A percentile compares a stretch with the other conserved stretches of the same genome.
Evolutionary conservation across 352 stramenopile genomes (phyloP).

Genomic region (Phytophthora vignae): DNA sequence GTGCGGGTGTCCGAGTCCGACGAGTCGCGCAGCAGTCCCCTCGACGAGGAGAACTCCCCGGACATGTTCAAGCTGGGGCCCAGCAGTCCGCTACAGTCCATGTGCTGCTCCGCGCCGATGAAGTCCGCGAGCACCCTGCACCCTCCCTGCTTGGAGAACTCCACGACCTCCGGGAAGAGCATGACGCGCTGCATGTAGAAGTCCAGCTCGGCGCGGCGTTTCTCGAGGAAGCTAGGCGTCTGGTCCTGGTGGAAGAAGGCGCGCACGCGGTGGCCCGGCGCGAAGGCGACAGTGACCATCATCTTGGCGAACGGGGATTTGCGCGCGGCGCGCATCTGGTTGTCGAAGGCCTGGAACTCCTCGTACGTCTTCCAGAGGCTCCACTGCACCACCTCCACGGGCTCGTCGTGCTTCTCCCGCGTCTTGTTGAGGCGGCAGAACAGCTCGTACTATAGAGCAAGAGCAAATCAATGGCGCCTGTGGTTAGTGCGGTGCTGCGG

Average conservation of each 20-base stretch:
- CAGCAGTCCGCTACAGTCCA: constrained; percentile 52
- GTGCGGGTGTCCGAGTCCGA: constrained; percentile 37
- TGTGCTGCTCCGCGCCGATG: constrained; percentile 53
- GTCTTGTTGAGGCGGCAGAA: constrained; percentile 58
- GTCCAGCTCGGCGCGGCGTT: constrained; percentile 79
- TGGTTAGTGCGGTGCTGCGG: not conserved
- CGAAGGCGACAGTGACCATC: constrained; percentile 87
- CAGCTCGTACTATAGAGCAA: constrained; percentile 52
- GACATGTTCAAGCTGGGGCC: constrained; percentile 32
- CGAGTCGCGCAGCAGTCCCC: constrained; percentile 33
- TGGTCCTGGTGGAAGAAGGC: constrained; percentile 82
- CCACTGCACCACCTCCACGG: constrained; percentile 61
- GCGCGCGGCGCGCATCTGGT: constrained; percentile 58
- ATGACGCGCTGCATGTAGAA: constrained; percentile 88
- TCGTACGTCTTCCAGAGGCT: constrained; percentile 85
- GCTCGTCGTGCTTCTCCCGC: constrained; percentile 48
- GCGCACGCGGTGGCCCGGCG: constrained; percentile 69
- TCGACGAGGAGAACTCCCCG: constrained; percentile 34
- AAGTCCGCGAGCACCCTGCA: constrained; percentile 76
- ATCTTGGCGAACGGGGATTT: constrained; percentile 75
- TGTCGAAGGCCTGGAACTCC: constrained; percentile 80
- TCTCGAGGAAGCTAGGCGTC: constrained; percentile 74
- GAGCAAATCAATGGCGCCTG: not conserved
- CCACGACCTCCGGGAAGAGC: constrained; percentile 71
- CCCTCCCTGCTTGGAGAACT: constrained; percentile 61